Evolutionary conservation across 768 basidiomycete genomes (phyloP).

Genomic region (Pluteus cervinus): DNA sequence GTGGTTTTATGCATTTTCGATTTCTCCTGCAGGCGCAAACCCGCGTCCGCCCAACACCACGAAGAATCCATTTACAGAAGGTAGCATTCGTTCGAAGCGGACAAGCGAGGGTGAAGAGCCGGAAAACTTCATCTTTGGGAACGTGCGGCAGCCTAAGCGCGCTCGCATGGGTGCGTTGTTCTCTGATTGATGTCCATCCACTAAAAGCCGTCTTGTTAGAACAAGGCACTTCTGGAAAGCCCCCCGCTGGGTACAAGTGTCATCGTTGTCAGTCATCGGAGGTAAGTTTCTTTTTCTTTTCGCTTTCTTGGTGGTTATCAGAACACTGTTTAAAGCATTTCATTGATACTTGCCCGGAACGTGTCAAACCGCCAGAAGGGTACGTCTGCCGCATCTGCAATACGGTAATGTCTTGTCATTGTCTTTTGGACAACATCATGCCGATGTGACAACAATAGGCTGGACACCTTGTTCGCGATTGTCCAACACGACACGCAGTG

Average conservation of each 20-base stretch:
- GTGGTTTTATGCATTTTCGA: constrained; percentile 98
- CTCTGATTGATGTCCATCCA: too few species aligned
- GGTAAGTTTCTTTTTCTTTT: constrained; percentile 30
- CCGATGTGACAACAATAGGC: constrained; percentile 31
- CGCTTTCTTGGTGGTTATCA: not conserved
- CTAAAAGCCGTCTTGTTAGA: constrained; percentile 14
- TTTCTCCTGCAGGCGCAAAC: constrained; percentile 46
- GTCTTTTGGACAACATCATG: constrained; percentile 1
- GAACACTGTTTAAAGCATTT: constrained; percentile 48
- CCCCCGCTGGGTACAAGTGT: constrained; percentile 72
- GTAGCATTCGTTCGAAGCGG: constrained; percentile 44
- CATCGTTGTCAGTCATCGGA: constrained; percentile 71
- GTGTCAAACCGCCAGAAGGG: constrained; percentile 70
- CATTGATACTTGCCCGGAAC: constrained; percentile 70
- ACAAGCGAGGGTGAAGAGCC: constrained; percentile 39
- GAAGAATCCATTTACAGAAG: constrained; percentile 60
- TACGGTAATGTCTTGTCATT: constrained; percentile 49
- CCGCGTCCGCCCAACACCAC: constrained; percentile 58
- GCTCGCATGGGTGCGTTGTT: constrained; percentile 42
- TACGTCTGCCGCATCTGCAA: constrained; percentile 88
- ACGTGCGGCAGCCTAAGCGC: constrained; percentile 56
- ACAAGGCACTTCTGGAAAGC: constrained; percentile 45
- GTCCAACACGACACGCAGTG: constrained; percentile 69
- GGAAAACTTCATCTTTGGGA: constrained; percentile 69
- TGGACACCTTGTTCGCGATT: constrained; percentile 86